phyloP scores from a whole-genome alignment of 495 filamentous ascomycete genomes.

The Usnea hakonensis region DNA sequence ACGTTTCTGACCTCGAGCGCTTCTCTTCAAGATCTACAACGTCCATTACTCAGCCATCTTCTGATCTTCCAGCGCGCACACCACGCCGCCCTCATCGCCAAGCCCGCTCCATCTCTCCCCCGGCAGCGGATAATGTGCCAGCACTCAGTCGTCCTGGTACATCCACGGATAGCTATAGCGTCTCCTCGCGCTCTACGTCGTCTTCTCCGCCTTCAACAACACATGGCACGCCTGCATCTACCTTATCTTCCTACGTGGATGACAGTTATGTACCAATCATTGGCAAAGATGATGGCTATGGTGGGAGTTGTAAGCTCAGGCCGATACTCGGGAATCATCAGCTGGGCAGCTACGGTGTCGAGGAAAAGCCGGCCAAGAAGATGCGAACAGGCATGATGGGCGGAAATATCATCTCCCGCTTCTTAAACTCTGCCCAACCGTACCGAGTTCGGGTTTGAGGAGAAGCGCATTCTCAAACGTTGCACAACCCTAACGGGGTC shows the following conservation, averaged over 20 bases:
- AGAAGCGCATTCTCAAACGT: not conserved
- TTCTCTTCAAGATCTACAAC: conserved; percentile 24
- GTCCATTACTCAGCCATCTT: conserved; percentile 35
- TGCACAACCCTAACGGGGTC: not conserved
- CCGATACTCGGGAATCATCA: conserved; percentile 21
- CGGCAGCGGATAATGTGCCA: conserved; percentile 42
- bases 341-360: conserved; percentile 14
- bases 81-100: conserved; percentile 32
- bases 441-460: conserved; percentile 13
- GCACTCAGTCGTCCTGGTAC: conserved; percentile 36
- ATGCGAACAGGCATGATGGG: conserved; percentile 19
- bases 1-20: conserved; percentile 29
- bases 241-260: conserved; percentile 20
- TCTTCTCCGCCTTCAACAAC: conserved; percentile 38
- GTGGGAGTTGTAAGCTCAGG: conserved; percentile 18
- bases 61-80: conserved; percentile 27
- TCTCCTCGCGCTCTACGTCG: conserved; percentile 43
- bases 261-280: conserved; percentile 20
- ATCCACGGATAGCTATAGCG: conserved; percentile 37
- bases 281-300: conserved; percentile 15
- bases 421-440: conserved; percentile 20
- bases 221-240: conserved; percentile 30
- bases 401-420: conserved; percentile 24
- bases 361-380: conserved; percentile 26
- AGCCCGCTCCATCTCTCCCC: conserved; percentile 44